These are phyloP conservation scores for Euptelea pleiosperma DNA, from an alignment of 164 flowering plant species.

Conservation along the genomic window DNA sequence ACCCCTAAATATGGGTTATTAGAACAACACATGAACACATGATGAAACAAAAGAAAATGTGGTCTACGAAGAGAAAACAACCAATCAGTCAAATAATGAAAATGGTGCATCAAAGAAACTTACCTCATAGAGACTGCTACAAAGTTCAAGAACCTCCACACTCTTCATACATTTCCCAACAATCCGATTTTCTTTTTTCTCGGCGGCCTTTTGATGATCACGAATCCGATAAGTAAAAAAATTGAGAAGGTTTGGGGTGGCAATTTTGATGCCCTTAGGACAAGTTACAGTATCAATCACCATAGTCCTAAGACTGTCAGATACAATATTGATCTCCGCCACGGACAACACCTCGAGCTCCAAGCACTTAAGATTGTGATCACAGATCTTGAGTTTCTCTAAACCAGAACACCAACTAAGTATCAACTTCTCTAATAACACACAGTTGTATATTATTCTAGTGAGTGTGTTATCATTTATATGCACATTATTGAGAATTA, in stretches of 20 bases:
- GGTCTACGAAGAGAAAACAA: too few species aligned
- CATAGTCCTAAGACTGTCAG: not conserved
- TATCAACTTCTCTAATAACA: slow-evolving; percentile 2
- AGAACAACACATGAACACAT: too few species aligned
- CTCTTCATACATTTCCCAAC: not conserved
- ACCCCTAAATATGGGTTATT: too few species aligned
- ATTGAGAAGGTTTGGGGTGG: not conserved
- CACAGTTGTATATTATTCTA: not conserved
- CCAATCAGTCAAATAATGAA: too few species aligned
- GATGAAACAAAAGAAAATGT: too few species aligned
- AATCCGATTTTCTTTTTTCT: too few species aligned
- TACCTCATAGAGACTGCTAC: not conserved
- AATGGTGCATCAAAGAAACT: too few species aligned
- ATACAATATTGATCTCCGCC: too few species aligned
- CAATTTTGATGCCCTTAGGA: not conserved
- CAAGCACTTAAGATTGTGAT: not conserved
- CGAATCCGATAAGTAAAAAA: not conserved
- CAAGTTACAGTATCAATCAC: not conserved
- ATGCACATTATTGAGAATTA: not conserved
- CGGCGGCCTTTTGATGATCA: too few species aligned
- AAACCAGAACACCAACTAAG: not conserved
- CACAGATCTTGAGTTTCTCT: not conserved
- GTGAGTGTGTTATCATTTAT: not conserved
- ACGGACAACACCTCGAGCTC: too few species aligned
- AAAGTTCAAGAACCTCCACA: not conserved